phyloP scores from a whole-genome alignment of 2,329 filamentous ascomycete genomes.

The Cladosporium halotolerans region DNA sequence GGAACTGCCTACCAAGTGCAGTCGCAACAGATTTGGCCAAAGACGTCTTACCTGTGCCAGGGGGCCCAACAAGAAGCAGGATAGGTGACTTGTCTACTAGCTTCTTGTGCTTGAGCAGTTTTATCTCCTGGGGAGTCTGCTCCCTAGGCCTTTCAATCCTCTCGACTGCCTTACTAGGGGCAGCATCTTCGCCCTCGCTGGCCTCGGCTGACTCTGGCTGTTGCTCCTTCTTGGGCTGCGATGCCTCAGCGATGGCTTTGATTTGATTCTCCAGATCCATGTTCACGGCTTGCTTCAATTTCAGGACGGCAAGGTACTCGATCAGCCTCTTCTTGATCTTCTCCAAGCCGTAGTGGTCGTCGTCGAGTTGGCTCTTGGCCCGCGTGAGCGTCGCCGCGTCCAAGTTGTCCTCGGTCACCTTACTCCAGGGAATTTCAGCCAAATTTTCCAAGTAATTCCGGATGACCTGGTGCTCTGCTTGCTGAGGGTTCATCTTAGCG shows the following conservation, averaged over 20 bases:
- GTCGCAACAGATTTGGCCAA: slow-evolving; percentile 88
- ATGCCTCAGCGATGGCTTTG: slow-evolving; percentile 43
- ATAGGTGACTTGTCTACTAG: slow-evolving; percentile 96
- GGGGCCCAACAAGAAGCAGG: slow-evolving; percentile 83
- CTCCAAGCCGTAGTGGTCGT: slow-evolving; percentile 93
- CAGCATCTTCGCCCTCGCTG: slow-evolving; percentile 52
- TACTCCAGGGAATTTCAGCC: slow-evolving; percentile 87
- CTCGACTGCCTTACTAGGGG: slow-evolving; percentile 28
- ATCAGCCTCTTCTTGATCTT: slow-evolving; percentile 95
- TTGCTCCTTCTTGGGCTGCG: slow-evolving; percentile 32
- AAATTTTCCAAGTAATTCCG: slow-evolving; percentile 91
- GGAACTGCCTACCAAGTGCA: slow-evolving; percentile 89
- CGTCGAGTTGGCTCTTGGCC: slow-evolving; percentile 84
- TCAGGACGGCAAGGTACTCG: slow-evolving; percentile 92
- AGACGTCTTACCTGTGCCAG: slow-evolving; percentile 93
- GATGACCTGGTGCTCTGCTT: slow-evolving; percentile 92
- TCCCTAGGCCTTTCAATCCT: slow-evolving; percentile 33
- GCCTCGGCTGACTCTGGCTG: slow-evolving; percentile 35
- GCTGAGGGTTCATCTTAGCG: slow-evolving; percentile 91
- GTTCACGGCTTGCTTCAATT: slow-evolving; percentile 88
- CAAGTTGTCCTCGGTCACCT: slow-evolving; percentile 76
- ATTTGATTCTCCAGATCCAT: slow-evolving; percentile 76
- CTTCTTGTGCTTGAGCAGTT: slow-evolving; percentile 71
- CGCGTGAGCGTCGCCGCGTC: slow-evolving; percentile 70
- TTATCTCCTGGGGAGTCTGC: slow-evolving; percentile 53